phyloP scores from a whole-genome alignment of 495 filamentous ascomycete genomes.

The Aspergillus panamensis region DNA sequence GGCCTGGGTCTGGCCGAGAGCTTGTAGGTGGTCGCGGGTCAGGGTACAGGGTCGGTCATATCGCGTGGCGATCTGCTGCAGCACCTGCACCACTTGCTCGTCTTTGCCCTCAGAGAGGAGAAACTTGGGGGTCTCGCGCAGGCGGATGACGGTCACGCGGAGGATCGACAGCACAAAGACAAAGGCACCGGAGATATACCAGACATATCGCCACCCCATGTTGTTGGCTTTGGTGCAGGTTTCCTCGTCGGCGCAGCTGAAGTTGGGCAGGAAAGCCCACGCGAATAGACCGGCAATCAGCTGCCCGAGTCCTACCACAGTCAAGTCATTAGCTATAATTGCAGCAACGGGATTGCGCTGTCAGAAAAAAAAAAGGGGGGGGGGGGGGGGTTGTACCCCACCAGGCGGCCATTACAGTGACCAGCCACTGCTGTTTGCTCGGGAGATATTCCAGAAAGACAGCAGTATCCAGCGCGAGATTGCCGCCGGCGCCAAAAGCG shows the following conservation, averaged over 20 bases:
- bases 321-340: no score
- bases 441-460: conserved; percentile 54
- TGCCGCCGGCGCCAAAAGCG: conserved; percentile 59
- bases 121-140: conserved; percentile 72
- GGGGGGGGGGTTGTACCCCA: no score
- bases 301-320: conserved; percentile 29
- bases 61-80: conserved; percentile 58
- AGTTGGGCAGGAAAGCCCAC: conserved; percentile 45
- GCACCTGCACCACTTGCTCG: conserved; percentile 54
- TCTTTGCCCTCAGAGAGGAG: conserved; percentile 63
- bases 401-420: conserved; percentile 50
- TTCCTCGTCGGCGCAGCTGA: conserved; percentile 30
- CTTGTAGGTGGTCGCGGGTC: conserved; percentile 54
- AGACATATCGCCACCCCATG: conserved; percentile 54
- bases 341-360: no score
- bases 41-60: conserved; percentile 62
- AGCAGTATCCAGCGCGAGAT: conserved; percentile 66
- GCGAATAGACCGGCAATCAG: conserved; percentile 39
- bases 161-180: conserved; percentile 63
- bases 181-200: conserved; percentile 59
- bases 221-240: conserved; percentile 48
- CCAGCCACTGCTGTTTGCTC: conserved; percentile 41
- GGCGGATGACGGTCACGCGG: conserved; percentile 63
- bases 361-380: no score
- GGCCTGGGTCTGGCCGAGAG: conserved; percentile 19